Conservation (phyloP, 306 rosid species). For the Pterocarpus santalinus region DNA sequence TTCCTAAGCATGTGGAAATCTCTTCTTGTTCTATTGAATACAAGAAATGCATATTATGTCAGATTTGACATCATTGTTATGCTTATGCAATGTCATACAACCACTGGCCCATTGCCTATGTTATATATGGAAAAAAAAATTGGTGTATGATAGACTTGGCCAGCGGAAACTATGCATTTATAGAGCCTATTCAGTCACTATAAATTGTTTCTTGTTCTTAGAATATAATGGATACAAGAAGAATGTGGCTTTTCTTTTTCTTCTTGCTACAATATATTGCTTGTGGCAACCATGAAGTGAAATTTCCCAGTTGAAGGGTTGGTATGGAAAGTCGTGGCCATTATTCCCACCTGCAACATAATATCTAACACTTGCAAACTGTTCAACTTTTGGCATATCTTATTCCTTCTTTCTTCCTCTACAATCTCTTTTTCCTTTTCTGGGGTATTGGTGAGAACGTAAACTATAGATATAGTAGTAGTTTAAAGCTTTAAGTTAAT, state of each 20-base stretch:
- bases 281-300: not conserved
- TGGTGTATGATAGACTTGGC: constrained; percentile 37
- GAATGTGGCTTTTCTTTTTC: constrained; percentile 34
- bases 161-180: constrained; percentile 24
- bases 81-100: constrained; percentile 19
- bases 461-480: too few species aligned
- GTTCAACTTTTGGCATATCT: constrained; percentile 10
- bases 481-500: too few species aligned
- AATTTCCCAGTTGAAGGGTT: not conserved
- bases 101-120: constrained; percentile 26
- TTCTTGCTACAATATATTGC: not conserved
- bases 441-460: too few species aligned
- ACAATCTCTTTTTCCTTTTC: too few species aligned
- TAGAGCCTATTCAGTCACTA: constrained; percentile 22
- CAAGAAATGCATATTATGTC: constrained; percentile 20
- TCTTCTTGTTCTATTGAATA: constrained; percentile 16
- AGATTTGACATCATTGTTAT: constrained; percentile 40
- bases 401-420: too few species aligned
- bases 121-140: not conserved
- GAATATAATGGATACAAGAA: constrained; percentile 45
- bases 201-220: constrained; percentile 40
- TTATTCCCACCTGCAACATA: not conserved
- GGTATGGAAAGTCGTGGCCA: constrained; percentile 17
- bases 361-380: not conserved
- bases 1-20: not conserved